Percentiles rank a stretch among this genome's conserved stretches.
Conservation (phyloP, 345 rosid genomes). For the Camelina hispida region DNA sequence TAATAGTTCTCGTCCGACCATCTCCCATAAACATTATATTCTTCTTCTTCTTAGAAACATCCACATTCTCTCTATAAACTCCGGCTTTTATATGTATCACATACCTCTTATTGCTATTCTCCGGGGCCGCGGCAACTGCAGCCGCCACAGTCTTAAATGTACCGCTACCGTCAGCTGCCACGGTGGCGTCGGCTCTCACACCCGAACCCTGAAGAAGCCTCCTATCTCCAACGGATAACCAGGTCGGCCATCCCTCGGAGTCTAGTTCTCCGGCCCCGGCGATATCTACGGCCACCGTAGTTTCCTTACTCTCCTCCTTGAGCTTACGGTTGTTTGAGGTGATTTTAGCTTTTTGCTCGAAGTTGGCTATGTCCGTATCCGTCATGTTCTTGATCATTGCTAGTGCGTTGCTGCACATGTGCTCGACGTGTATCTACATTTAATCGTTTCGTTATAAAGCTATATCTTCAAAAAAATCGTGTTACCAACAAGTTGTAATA, state of each 20-base stretch:
- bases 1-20: slow-evolving; percentile 69
- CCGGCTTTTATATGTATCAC: slow-evolving; percentile 82
- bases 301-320: slow-evolving; percentile 36
- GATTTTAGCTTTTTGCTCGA: slow-evolving; percentile 36
- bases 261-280: slow-evolving; percentile 38
- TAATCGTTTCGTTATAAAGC: slow-evolving; percentile 24
- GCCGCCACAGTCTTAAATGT: slow-evolving; percentile 58
- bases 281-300: slow-evolving; percentile 12
- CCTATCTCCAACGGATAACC: slow-evolving; percentile 82
- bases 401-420: slow-evolving; percentile 65
- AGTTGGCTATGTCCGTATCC: slow-evolving; percentile 57
- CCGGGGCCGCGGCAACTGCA: slow-evolving; percentile 82
- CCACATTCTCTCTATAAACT: slow-evolving; percentile 81
- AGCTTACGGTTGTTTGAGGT: slow-evolving; percentile 52
- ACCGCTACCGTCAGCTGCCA: slow-evolving; percentile 91
- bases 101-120: slow-evolving; percentile 60
- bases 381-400: slow-evolving; percentile 77
- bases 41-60: slow-evolving; percentile 57
- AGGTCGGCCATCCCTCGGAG: slow-evolving; percentile 66
- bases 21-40: slow-evolving; percentile 94
- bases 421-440: slow-evolving; percentile 52
- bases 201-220: slow-evolving; percentile 65
- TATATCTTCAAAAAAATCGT: neutral
- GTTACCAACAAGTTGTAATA: slow-evolving; percentile 6
- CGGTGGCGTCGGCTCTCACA: slow-evolving; percentile 65